These are phyloP conservation scores for Ophiostoma australiae DNA, from an alignment of 2,329 filamentous ascomycete species.

Conservation along the genomic window DNA sequence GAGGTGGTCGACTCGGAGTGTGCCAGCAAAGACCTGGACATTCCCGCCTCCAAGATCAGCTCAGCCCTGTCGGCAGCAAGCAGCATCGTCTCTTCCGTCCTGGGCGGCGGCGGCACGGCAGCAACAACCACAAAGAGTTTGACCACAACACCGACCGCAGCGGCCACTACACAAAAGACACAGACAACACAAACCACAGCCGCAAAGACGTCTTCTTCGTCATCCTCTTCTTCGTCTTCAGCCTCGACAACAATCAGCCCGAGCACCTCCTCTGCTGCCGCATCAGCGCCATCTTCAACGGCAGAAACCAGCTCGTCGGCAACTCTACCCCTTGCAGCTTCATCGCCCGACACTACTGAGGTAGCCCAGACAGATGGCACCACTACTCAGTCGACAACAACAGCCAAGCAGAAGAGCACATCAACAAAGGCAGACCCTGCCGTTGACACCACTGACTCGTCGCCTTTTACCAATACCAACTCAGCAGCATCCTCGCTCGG, in stretches of 20 bases:
- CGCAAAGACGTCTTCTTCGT: neutral
- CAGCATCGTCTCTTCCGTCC: slow-evolving; percentile 21
- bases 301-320: neutral
- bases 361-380: neutral
- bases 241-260: neutral
- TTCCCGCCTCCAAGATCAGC: slow-evolving; percentile 20
- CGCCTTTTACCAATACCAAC: slow-evolving; percentile 27
- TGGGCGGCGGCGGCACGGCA: slow-evolving; percentile 2
- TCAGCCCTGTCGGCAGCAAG: slow-evolving; percentile 24
- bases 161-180: slow-evolving; percentile 1
- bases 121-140: slow-evolving; percentile 14
- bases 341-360: neutral
- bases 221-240: neutral
- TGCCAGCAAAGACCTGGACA: slow-evolving; percentile 10
- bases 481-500: neutral
- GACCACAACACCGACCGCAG: neutral
- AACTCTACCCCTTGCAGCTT: neutral
- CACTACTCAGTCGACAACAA: slow-evolving; percentile 3
- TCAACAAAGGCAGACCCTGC: slow-evolving; percentile 14
- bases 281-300: neutral
- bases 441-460: slow-evolving; percentile 25
- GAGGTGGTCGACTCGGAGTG: slow-evolving; percentile 24
- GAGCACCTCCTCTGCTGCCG: neutral
- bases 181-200: neutral
- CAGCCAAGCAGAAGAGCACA: slow-evolving; percentile 7